Base-by-base conservation (phyloP, 768 basidiomycete species). In the Leccinum uliginosum region DNA sequence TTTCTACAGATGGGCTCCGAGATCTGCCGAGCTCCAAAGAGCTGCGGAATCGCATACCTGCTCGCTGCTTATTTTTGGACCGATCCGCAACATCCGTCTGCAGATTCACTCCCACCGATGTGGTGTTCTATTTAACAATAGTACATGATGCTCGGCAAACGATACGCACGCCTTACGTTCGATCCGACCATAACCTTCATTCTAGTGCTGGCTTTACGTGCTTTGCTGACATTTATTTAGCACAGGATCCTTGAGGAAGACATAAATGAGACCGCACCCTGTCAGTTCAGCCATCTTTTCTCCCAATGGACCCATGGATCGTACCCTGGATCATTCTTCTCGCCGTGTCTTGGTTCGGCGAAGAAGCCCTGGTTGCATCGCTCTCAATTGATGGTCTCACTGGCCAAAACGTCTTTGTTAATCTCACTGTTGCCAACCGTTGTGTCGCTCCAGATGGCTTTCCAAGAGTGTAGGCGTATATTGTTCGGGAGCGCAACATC, bases 401-500 rank as follows among this genome's bases (percentile, higher is more conserved):
- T 44, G 9, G 2, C 29, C 29, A 40, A 38, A 53, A 4, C n/a
- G 29, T 52, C 21, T 44, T 17, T 3, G n/a, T 50, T 11, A 35
- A 43, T 35, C 59, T 57, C 30, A 40, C 51, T 4, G 15, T 51
- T 24, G 49, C 49, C 4, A 57, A 61, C 35, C 21, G 49, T 10
- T 61, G 59, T 26, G 44, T 61, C 14, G 51, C 51, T 21, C 60
- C 59, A 7, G 60, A 61, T 44, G 59, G 60, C 35, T 56, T 60
- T 43, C 49, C 60, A 15, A 50, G 60, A 51, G 23, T 50, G 60
- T 61, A 50, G 10, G 60, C 34, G 17, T 26, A 12, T 11, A 10
- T n/a, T 2, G 17, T 2, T n/a, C 6, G n/a, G 9, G n/a, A 15
- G 5, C 26, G 2, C 26, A 10, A 29, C 6, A 5, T n/a, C n/a